Evolutionary conservation across 139 green algal species (phyloP).

Genomic region (Tetraselmis chui): DNA sequence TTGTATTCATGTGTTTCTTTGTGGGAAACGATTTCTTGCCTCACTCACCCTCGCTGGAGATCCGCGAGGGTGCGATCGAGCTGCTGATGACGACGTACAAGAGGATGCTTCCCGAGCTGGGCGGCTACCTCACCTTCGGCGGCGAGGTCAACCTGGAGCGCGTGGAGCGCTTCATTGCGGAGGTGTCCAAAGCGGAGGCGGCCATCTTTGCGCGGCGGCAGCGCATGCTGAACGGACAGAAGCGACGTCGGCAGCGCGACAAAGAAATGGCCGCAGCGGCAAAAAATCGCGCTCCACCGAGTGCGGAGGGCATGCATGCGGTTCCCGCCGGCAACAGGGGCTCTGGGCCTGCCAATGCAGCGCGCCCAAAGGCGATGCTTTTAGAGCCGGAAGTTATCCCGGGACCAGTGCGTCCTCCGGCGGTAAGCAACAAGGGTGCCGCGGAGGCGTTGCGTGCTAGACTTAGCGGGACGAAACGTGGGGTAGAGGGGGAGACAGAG

Average conservation of each 20-base stretch:
- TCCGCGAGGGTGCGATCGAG: slow-evolving; percentile 90
- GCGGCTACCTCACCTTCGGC: slow-evolving; percentile 77
- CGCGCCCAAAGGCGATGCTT: background rate
- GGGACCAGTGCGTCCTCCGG: background rate
- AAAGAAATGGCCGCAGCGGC: slow-evolving; percentile 5
- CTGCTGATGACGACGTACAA: slow-evolving; percentile 85
- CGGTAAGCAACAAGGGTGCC: slow-evolving; percentile 25
- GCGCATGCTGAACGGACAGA: slow-evolving; percentile 55
- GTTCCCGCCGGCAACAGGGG: background rate
- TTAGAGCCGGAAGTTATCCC: background rate
- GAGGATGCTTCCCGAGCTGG: slow-evolving; percentile 67
- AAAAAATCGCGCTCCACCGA: background rate
- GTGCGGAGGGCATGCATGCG: background rate
- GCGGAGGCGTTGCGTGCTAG: slow-evolving; percentile 22
- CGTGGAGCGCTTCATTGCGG: slow-evolving; percentile 87
- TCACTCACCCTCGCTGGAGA: slow-evolving; percentile 99
- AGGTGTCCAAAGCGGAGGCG: slow-evolving; percentile 77
- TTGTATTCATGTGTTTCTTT: slow-evolving; percentile 99
- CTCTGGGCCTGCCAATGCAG: background rate
- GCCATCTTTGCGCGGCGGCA: slow-evolving; percentile 91
- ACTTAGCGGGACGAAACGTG: slow-evolving; percentile 1
- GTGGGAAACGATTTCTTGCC: slow-evolving; percentile 98
- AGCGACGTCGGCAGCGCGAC: slow-evolving; percentile 28
- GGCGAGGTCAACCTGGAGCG: slow-evolving; percentile 65
- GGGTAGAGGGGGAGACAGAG: background rate